These are phyloP conservation scores for Serpula lacrymans DNA, from an alignment of 768 basidiomycete species.

Conservation along the genomic window DNA sequence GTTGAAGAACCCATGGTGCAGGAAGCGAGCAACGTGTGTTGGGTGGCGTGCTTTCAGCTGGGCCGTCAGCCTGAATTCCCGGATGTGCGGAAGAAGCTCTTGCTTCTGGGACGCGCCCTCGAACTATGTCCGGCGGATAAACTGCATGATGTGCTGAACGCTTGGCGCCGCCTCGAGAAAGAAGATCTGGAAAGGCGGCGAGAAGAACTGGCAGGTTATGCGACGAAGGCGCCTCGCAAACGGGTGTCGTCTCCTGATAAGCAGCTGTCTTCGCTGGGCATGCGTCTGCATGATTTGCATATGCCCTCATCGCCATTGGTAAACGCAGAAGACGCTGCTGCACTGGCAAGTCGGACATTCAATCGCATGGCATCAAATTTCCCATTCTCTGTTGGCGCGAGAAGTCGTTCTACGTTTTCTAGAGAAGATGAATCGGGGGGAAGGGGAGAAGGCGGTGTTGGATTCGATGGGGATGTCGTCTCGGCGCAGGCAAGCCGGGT, in stretches of 20 bases:
- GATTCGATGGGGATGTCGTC: slow-evolving; percentile 56
- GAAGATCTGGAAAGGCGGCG: slow-evolving; percentile 55
- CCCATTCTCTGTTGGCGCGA: slow-evolving; percentile 58
- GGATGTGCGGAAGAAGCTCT: slow-evolving; percentile 63
- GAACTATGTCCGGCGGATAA: slow-evolving; percentile 83
- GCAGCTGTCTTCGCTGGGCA: slow-evolving; percentile 52
- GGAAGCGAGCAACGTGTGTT: slow-evolving; percentile 79
- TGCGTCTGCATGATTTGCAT: slow-evolving; percentile 61
- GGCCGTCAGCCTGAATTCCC: slow-evolving; percentile 78
- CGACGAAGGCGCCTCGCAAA: slow-evolving; percentile 9
- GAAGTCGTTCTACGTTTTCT: slow-evolving; percentile 19
- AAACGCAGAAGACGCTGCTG: slow-evolving; percentile 75
- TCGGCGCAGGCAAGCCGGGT: slow-evolving; percentile 74
- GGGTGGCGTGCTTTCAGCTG: slow-evolving; percentile 87
- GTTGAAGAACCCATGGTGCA: slow-evolving; percentile 39
- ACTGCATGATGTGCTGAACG: slow-evolving; percentile 69
- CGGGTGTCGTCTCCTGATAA: slow-evolving; percentile 25
- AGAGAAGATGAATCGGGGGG: slow-evolving; percentile 29
- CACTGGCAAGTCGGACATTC: slow-evolving; percentile 77
- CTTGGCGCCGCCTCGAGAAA: slow-evolving; percentile 74
- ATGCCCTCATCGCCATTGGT: slow-evolving; percentile 67
- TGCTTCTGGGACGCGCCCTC: slow-evolving; percentile 74
- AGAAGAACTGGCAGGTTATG: slow-evolving; percentile 34
- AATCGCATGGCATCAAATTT: slow-evolving; percentile 72
- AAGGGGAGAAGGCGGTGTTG: slow-evolving; percentile 37